These are phyloP conservation scores for Wickerhamomyces pijperi DNA, from an alignment of 805 yeast species.

Conservation along the genomic window DNA sequence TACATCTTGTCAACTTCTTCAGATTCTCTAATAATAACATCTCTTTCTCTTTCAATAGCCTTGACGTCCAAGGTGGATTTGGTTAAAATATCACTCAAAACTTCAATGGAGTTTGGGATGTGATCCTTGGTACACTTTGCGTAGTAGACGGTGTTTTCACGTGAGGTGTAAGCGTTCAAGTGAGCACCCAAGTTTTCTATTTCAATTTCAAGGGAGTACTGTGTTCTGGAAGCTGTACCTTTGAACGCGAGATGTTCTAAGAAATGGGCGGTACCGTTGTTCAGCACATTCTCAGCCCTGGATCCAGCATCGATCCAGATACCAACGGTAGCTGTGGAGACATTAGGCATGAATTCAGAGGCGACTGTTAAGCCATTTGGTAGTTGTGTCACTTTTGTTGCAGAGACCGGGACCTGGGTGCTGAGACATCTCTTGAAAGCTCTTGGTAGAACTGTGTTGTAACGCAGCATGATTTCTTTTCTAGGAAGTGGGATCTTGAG, in stretches of 20 bases:
- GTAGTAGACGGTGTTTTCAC: constrained; percentile 95
- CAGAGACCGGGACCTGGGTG: not conserved
- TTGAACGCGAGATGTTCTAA: constrained; percentile 94
- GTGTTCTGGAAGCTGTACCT: constrained; percentile 77
- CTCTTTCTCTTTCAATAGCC: constrained; percentile 93
- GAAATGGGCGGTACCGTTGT: constrained; percentile 95
- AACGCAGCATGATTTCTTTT: not conserved
- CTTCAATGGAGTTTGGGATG: constrained; percentile 77
- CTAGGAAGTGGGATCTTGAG: too few species aligned
- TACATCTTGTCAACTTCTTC: constrained; percentile 98
- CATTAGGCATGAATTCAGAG: constrained; percentile 75
- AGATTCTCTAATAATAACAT: constrained; percentile 90
- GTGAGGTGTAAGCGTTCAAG: constrained; percentile 94
- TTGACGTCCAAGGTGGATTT: constrained; percentile 67
- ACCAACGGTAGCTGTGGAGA: constrained; percentile 93
- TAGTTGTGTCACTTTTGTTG: constrained; percentile 19
- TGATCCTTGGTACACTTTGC: constrained; percentile 79
- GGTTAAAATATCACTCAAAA: constrained; percentile 81
- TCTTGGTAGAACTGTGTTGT: not conserved
- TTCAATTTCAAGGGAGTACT: constrained; percentile 77
- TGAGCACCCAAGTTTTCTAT: constrained; percentile 96
- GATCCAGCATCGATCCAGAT: constrained; percentile 99
- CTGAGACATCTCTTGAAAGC: not conserved
- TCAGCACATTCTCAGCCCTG: constrained; percentile 76
- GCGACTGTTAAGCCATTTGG: constrained; percentile 95